Conservation (phyloP, 2,329 filamentous ascomycete genomes). For the Clarireedia hainanense region DNA sequence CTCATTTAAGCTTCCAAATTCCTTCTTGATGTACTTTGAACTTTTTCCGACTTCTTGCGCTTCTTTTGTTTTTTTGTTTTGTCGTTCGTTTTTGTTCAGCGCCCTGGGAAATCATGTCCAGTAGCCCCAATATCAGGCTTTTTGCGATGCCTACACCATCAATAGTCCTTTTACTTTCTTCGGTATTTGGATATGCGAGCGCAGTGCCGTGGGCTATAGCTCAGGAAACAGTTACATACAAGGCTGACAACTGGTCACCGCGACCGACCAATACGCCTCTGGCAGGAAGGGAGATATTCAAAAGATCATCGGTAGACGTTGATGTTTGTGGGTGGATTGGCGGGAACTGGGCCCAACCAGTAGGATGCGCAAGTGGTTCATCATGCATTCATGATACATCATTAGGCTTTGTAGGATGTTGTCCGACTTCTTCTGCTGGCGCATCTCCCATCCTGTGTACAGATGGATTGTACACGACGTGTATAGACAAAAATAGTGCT, state of each 20-base stretch:
- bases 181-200: conserved; percentile 14
- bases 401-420: conserved; percentile 24
- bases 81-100: not conserved
- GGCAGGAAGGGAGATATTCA: conserved; percentile 20
- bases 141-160: conserved; percentile 26
- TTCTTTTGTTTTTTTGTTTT: not conserved
- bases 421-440: conserved; percentile 17
- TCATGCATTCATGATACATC: conserved; percentile 26
- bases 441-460: conserved; percentile 21
- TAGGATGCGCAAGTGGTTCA: conserved; percentile 21
- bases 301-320: conserved; percentile 19
- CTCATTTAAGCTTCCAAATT: not conserved
- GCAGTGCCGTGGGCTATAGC: conserved; percentile 23
- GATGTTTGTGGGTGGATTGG: conserved; percentile 27
- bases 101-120: not conserved
- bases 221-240: conserved; percentile 20
- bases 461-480: conserved; percentile 26
- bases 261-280: conserved; percentile 20
- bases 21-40: not conserved
- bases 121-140: conserved; percentile 11
- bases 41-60: not conserved
- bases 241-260: conserved; percentile 22
- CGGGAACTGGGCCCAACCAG: conserved; percentile 17
- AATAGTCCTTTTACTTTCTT: conserved; percentile 18
- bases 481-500: conserved; percentile 22